A percentile compares a stretch with the other conserved stretches of the same genome.
These are phyloP conservation scores for Chaetoceros tenuissimus DNA, from an alignment of 108 stramenopile species.

Conservation along the genomic window DNA sequence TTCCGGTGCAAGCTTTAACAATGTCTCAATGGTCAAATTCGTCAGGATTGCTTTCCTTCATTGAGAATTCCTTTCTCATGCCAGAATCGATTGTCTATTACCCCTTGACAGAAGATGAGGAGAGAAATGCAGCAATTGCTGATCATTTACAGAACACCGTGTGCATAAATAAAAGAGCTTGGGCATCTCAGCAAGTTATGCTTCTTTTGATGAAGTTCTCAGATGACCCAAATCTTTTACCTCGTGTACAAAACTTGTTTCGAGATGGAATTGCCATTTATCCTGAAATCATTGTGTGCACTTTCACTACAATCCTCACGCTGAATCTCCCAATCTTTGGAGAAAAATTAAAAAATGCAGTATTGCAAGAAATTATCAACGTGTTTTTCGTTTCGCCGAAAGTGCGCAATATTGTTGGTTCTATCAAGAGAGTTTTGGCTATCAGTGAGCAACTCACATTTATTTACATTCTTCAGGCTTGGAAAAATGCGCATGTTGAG, in stretches of 20 bases:
- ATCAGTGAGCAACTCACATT: too few relatives aligned
- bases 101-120: conserved; percentile 58
- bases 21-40: conserved; percentile 61
- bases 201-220: conserved; percentile 64
- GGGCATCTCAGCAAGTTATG: conserved; percentile 65
- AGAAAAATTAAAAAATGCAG: too few relatives aligned
- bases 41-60: conserved; percentile 69
- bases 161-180: conserved; percentile 49
- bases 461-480: too few relatives aligned
- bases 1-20: conserved; percentile 59
- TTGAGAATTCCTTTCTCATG: conserved; percentile 51
- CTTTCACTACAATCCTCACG: too few relatives aligned
- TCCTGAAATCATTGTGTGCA: conserved; percentile 75
- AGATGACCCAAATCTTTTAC: conserved; percentile 61
- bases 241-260: conserved; percentile 65
- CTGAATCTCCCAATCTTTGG: too few relatives aligned
- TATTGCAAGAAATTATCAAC: too few relatives aligned
- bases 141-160: conserved; percentile 20
- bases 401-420: too few relatives aligned
- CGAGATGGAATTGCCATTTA: conserved; percentile 53
- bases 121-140: conserved; percentile 57
- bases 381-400: too few relatives aligned
- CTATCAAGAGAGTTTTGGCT: too few relatives aligned
- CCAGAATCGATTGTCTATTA: conserved; percentile 60
- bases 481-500: too few relatives aligned